Evolutionary conservation across 1,284 basidiomycete genomes (phyloP).

Genomic region (Peniophora sp.): DNA sequence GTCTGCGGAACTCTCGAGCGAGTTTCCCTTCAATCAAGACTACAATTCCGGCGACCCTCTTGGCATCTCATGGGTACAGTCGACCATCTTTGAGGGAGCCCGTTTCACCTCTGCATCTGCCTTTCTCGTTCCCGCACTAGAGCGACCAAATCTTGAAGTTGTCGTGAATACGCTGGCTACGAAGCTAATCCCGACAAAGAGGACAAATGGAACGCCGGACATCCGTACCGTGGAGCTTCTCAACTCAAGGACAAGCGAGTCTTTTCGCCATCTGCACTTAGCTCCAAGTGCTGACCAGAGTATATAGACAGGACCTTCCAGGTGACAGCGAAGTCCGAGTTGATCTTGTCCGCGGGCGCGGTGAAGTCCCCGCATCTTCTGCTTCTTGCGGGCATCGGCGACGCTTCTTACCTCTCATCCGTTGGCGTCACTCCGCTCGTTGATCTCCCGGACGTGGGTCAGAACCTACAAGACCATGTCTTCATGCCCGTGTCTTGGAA

Average conservation of each 20-base stretch:
- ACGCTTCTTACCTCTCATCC: slow-evolving; percentile 17
- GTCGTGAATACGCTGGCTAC: slow-evolving; percentile 8
- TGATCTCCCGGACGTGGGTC: slow-evolving; percentile 26
- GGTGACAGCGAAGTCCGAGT: slow-evolving; percentile 26
- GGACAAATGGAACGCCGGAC: not conserved
- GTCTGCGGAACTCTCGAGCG: slow-evolving; percentile 2
- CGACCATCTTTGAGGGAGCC: not conserved
- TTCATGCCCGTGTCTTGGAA: slow-evolving; percentile 2
- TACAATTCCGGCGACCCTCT: slow-evolving; percentile 11
- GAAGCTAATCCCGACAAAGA: slow-evolving; percentile 1
- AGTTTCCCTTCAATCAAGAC: slow-evolving; percentile 13
- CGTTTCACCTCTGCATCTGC: not conserved
- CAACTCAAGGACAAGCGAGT: not conserved
- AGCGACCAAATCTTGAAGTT: slow-evolving; percentile 11
- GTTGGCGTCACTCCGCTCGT: slow-evolving; percentile 21
- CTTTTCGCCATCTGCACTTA: not conserved
- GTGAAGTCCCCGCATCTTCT: slow-evolving; percentile 35
- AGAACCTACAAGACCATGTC: slow-evolving; percentile 29
- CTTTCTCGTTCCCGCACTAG: not conserved
- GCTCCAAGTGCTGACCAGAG: no score
- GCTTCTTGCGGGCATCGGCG: slow-evolving; percentile 29
- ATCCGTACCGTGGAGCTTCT: not conserved
- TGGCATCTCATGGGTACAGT: slow-evolving; percentile 10
- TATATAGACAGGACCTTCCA: not conserved
- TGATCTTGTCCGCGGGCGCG: slow-evolving; percentile 36